These are phyloP conservation scores for Trichoderma reesei DNA, from an alignment of 495 filamentous ascomycete species.

Conservation along the genomic window DNA sequence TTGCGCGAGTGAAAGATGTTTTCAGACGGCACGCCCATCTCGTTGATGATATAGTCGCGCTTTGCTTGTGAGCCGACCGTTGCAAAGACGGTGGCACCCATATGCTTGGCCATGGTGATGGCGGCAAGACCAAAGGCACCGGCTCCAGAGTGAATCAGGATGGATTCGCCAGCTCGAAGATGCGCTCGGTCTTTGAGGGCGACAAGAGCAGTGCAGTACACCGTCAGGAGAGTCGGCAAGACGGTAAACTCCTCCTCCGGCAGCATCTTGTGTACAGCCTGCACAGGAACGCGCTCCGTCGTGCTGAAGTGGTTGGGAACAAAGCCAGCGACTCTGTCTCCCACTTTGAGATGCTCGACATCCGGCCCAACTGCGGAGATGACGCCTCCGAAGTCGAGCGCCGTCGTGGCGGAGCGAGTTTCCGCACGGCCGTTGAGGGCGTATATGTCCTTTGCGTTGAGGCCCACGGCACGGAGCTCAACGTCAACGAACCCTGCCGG, in stretches of 20 bases:
- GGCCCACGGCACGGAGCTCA: slow-evolving; percentile 33
- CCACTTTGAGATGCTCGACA: slow-evolving; percentile 30
- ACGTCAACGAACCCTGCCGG: slow-evolving; percentile 35
- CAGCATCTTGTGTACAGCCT: slow-evolving; percentile 20
- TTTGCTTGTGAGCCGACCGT: slow-evolving; percentile 38
- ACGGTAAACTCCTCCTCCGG: slow-evolving; percentile 14
- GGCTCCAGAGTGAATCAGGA: slow-evolving; percentile 47
- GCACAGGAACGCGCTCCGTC: slow-evolving; percentile 14
- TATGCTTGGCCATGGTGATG: slow-evolving; percentile 33
- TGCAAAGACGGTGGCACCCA: slow-evolving; percentile 39
- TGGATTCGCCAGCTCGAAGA: slow-evolving; percentile 34
- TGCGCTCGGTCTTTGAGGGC: slow-evolving; percentile 28
- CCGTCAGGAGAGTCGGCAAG: slow-evolving; percentile 29
- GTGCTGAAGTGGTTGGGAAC: slow-evolving; percentile 30
- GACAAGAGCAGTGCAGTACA: slow-evolving; percentile 45
- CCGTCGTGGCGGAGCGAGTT: slow-evolving; percentile 18
- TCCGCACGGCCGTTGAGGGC: background rate
- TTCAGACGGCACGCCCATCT: slow-evolving; percentile 33
- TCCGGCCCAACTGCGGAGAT: slow-evolving; percentile 13
- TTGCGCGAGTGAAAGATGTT: slow-evolving; percentile 38
- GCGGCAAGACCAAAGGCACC: slow-evolving; percentile 43
- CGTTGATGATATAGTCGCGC: slow-evolving; percentile 25
- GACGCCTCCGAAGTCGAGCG: slow-evolving; percentile 36
- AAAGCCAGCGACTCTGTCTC: slow-evolving; percentile 43
- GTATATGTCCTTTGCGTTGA: slow-evolving; percentile 23